Percentiles rank a stretch among this genome's conserved stretches.
Conservation (phyloP, 805 yeast genomes). For the Torulaspora delbrueckii region DNA sequence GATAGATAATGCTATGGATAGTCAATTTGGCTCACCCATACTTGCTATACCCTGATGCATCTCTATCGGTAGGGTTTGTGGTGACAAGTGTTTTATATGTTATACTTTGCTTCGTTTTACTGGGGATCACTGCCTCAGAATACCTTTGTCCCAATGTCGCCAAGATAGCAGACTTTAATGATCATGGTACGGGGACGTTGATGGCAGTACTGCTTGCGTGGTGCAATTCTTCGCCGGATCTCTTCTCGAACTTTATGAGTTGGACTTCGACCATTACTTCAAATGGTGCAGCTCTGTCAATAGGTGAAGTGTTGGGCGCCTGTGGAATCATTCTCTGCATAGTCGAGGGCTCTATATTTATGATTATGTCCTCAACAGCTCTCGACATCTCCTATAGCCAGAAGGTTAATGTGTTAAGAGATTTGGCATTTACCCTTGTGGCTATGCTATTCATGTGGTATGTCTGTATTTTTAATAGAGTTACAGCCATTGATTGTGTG, state of each 20-base stretch:
- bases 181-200: conserved; percentile 21
- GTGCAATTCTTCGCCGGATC: conserved; percentile 38
- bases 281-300: conserved; percentile 29
- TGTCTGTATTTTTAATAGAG: conserved; percentile 21
- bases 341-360: conserved; percentile 33
- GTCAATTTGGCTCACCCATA: conserved; percentile 28
- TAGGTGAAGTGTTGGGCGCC: conserved; percentile 37
- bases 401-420: conserved; percentile 21
- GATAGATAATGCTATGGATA: conserved; percentile 22
- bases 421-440: conserved; percentile 24
- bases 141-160: conserved; percentile 36
- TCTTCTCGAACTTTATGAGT: conserved; percentile 35
- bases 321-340: conserved; percentile 37
- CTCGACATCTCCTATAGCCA: conserved; percentile 19
- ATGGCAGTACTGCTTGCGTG: conserved; percentile 34
- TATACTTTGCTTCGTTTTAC: conserved; percentile 26
- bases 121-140: conserved; percentile 37
- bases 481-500: conserved; percentile 28
- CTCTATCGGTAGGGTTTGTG: conserved; percentile 20
- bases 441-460: conserved; percentile 27
- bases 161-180: conserved; percentile 24
- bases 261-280: conserved; percentile 27
- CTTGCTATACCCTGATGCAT: conserved; percentile 21
- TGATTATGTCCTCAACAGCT: conserved; percentile 24
- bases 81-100: conserved; percentile 28